Evolutionary conservation across 768 basidiomycete genomes (phyloP).

Genomic region (Pholiota molesta): DNA sequence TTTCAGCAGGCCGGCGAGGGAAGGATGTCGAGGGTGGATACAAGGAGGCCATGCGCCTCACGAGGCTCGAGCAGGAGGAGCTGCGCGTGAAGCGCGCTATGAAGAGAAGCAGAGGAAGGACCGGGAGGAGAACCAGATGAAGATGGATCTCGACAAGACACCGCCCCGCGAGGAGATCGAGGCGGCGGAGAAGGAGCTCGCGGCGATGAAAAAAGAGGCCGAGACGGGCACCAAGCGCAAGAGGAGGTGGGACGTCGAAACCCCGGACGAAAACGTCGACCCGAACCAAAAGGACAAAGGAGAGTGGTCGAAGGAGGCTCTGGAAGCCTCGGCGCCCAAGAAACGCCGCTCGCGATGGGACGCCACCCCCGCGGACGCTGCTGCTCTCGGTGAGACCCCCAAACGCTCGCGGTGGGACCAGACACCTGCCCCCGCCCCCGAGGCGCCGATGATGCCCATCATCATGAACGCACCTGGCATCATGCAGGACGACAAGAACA

Average conservation of each 20-base stretch:
- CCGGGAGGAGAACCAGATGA: conserved; percentile 70
- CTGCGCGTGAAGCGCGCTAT: conserved; percentile 78
- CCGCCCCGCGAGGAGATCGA: conserved; percentile 83
- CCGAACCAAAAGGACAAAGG: conserved; percentile 59
- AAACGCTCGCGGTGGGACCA: conserved; percentile 98
- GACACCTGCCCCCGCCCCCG: conserved; percentile 69
- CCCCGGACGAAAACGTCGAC: conserved; percentile 66
- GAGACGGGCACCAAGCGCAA: conserved; percentile 67
- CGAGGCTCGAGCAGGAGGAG: conserved; percentile 94
- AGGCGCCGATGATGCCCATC: conserved; percentile 74
- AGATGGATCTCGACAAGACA: conserved; percentile 91
- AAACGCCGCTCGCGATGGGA: conserved; percentile 98
- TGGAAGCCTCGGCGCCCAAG: conserved; percentile 77
- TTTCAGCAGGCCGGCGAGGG: conserved; percentile 72
- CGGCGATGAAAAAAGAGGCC: conserved; percentile 44
- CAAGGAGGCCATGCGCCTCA: conserved; percentile 93
- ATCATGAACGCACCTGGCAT: conserved; percentile 88
- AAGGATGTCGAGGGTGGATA: conserved; percentile 84
- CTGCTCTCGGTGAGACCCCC: conserved; percentile 61
- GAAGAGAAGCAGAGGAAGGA: conserved; percentile 87
- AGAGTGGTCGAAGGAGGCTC: conserved; percentile 77
- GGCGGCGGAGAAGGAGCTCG: conserved; percentile 71
- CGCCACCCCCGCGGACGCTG: conserved; percentile 81
- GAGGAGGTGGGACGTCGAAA: conserved; percentile 77
- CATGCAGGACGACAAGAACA: conserved; percentile 94